These are phyloP conservation scores for Bipolaris bicolor DNA, from an alignment of 2,329 filamentous ascomycete species.

Conservation along the genomic window DNA sequence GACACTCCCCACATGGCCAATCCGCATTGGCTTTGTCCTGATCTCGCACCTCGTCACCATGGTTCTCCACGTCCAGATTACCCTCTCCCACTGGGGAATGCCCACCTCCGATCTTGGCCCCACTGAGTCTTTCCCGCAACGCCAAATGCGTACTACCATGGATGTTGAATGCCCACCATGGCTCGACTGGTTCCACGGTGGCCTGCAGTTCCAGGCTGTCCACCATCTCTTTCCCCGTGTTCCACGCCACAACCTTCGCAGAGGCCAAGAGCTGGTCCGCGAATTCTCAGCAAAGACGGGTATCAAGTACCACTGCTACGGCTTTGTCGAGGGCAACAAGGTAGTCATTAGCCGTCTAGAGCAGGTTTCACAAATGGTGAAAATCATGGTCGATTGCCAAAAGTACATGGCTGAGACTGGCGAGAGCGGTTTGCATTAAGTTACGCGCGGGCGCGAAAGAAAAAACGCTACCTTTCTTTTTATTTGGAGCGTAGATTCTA, in stretches of 20 bases:
- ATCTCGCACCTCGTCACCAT: constrained; percentile 81
- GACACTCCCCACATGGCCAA: constrained; percentile 70
- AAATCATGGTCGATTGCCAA: constrained; percentile 55
- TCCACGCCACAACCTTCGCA: constrained; percentile 81
- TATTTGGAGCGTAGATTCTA: too few species aligned
- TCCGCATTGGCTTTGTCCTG: constrained; percentile 75
- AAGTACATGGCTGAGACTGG: constrained; percentile 49
- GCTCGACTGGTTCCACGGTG: constrained; percentile 89
- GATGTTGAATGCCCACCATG: constrained; percentile 85
- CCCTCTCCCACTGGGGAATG: constrained; percentile 92
- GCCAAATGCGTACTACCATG: constrained; percentile 92
- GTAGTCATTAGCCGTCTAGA: constrained; percentile 77
- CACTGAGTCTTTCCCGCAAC: constrained; percentile 85
- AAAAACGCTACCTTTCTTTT: background rate
- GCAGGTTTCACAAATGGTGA: constrained; percentile 80
- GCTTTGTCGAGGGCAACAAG: constrained; percentile 83
- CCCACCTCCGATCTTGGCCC: constrained; percentile 85
- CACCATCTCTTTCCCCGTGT: constrained; percentile 86
- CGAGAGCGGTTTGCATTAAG: constrained; percentile 42
- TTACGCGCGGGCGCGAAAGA: constrained; percentile 13
- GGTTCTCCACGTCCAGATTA: constrained; percentile 87
- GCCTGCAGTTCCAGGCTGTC: constrained; percentile 86
- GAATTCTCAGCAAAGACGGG: constrained; percentile 82
- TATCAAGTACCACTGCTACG: constrained; percentile 85
- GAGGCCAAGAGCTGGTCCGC: constrained; percentile 74